These are phyloP conservation scores for Ascobolus immersus DNA, from an alignment of 495 filamentous ascomycete species.

Conservation along the genomic window DNA sequence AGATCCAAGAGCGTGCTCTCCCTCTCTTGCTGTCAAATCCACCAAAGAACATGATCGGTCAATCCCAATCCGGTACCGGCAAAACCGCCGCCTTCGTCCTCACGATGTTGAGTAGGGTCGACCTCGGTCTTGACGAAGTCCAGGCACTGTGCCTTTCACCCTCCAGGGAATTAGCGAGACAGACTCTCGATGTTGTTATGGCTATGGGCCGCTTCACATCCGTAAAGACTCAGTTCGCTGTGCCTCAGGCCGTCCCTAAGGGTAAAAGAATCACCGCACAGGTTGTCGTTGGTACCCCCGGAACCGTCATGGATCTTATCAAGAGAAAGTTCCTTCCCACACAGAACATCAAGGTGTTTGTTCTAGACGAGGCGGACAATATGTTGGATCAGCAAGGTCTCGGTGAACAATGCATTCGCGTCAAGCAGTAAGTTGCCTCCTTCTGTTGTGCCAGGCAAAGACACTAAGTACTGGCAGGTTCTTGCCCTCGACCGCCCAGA, in stretches of 20 bases:
- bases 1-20: constrained; percentile 82
- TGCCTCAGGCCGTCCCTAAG: constrained; percentile 44
- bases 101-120: constrained; percentile 65
- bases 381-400: constrained; percentile 88
- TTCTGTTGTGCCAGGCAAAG: neutral
- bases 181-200: constrained; percentile 63
- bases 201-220: constrained; percentile 60
- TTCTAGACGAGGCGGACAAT: constrained; percentile 86
- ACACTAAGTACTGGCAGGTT: neutral
- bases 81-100: constrained; percentile 94
- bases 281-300: constrained; percentile 80
- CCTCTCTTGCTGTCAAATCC: constrained; percentile 66
- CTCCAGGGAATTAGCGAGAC: constrained; percentile 79
- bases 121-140: constrained; percentile 38
- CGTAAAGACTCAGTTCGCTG: constrained; percentile 46
- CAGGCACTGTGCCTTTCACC: constrained; percentile 81
- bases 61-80: constrained; percentile 94
- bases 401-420: constrained; percentile 77
- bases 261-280: constrained; percentile 37
- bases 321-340: constrained; percentile 40
- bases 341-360: constrained; percentile 43
- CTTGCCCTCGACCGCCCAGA: constrained; percentile 30
- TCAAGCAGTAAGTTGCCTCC: constrained; percentile 39
- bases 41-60: constrained; percentile 76
- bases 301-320: constrained; percentile 72